Evolutionary conservation across 176 grass and related monocot genomes (phyloP).

Genomic region (Pontederia paniculata): DNA sequence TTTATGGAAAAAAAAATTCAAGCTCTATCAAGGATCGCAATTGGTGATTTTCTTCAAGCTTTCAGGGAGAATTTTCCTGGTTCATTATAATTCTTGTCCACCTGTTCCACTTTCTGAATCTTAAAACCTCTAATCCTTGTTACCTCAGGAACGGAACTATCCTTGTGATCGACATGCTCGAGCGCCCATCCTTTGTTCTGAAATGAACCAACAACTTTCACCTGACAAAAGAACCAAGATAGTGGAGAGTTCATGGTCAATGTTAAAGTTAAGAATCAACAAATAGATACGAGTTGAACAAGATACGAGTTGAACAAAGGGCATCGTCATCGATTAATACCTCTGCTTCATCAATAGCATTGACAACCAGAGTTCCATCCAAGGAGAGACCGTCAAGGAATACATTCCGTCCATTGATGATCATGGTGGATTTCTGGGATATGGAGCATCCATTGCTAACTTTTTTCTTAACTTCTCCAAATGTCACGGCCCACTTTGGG

Average conservation of each 20-base stretch:
- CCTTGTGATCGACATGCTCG: constrained; percentile 52
- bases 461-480: constrained; percentile 56
- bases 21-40: too few species aligned
- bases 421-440: constrained; percentile 51
- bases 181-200: constrained; percentile 61
- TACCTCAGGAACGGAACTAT: constrained; percentile 57
- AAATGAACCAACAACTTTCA: constrained; percentile 40
- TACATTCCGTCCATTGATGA: constrained; percentile 46
- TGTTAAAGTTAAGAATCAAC: not conserved
- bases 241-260: not conserved
- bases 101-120: constrained; percentile 62
- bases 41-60: not conserved
- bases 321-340: constrained; percentile 19
- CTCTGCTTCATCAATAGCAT: constrained; percentile 57
- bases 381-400: constrained; percentile 45
- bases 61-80: constrained; percentile 20
- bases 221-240: constrained; percentile 17
- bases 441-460: constrained; percentile 33
- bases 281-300: not conserved
- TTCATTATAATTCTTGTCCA: constrained; percentile 43
- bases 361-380: constrained; percentile 70
- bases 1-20: too few species aligned
- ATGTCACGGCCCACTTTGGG: constrained; percentile 65
- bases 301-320: not conserved
- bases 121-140: constrained; percentile 72